These are phyloP conservation scores for Trypethelium eluteriae DNA, from an alignment of 495 filamentous ascomycete genomes.

Conservation along the genomic window DNA sequence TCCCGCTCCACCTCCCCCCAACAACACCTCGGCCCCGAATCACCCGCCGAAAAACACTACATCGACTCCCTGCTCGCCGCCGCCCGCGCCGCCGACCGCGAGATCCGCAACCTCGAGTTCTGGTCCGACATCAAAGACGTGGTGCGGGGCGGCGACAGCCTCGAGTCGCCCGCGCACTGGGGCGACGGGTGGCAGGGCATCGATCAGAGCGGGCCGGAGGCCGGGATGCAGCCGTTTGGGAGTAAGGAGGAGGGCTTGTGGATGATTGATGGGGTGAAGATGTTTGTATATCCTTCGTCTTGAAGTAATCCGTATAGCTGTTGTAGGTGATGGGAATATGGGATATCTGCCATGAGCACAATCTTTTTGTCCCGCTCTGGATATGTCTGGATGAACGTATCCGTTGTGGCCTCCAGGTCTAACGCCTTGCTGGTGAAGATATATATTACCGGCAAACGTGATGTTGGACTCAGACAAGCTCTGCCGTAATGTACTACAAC, in stretches of 20 bases:
- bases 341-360: constrained; percentile 83
- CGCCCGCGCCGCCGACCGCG: constrained; percentile 55
- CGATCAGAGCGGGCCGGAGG: background rate
- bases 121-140: constrained; percentile 67
- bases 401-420: constrained; percentile 47
- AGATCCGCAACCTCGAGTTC: constrained; percentile 60
- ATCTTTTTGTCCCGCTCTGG: constrained; percentile 54
- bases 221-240: constrained; percentile 53
- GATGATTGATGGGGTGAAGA: constrained; percentile 62
- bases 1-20: constrained; percentile 13
- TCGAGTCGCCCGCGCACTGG: constrained; percentile 3
- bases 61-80: constrained; percentile 51
- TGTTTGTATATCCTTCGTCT: constrained; percentile 56
- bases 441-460: constrained; percentile 81
- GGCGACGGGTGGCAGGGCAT: background rate
- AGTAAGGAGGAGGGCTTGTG: constrained; percentile 72
- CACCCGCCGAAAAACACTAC: constrained; percentile 30
- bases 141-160: constrained; percentile 46
- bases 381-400: constrained; percentile 62
- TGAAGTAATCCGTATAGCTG: constrained; percentile 44
- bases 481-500: constrained; percentile 93
- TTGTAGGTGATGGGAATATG: constrained; percentile 64
- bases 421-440: constrained; percentile 74
- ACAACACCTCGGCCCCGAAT: constrained; percentile 20
- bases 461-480: constrained; percentile 84